Conservation (phyloP, 2,329 filamentous ascomycete genomes). For the Arachnopeziza araneosa region DNA sequence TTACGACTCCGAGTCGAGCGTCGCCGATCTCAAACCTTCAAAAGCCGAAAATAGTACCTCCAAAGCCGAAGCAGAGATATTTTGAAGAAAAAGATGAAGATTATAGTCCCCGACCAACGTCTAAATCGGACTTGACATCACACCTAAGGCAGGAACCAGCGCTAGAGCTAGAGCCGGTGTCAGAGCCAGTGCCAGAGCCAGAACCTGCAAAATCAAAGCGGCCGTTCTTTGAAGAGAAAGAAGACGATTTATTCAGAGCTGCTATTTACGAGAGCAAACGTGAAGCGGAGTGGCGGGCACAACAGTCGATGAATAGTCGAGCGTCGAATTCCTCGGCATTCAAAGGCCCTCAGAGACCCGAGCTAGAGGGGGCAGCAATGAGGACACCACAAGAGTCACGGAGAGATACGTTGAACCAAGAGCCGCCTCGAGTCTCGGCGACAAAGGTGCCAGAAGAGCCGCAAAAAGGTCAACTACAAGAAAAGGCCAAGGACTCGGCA, state of each 20-base stretch:
- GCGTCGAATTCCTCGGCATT: no score
- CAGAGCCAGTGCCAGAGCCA: background rate
- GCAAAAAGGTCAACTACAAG: background rate
- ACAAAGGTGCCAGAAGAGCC: background rate
- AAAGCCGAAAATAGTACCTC: no score
- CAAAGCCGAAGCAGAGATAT: constrained; percentile 12
- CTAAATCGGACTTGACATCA: background rate
- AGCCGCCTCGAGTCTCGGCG: no score
- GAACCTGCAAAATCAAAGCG: background rate
- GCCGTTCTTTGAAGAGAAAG: constrained; percentile 27
- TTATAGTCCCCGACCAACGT: background rate
- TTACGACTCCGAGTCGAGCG: constrained; percentile 28
- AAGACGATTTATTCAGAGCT: constrained; percentile 23
- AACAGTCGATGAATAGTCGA: background rate
- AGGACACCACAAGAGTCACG: background rate
- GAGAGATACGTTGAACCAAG: background rate
- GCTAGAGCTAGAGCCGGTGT: no score
- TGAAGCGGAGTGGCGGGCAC: background rate
- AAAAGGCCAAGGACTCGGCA: background rate
- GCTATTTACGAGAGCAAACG: constrained; percentile 21
- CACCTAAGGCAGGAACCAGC: background rate
- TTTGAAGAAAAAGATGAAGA: constrained; percentile 27
- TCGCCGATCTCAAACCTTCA: background rate
- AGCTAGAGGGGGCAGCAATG: background rate
- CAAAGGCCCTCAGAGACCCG: no score